Evolutionary conservation across 345 rosid genomes (phyloP).

Genomic region (Citrus maxima): DNA sequence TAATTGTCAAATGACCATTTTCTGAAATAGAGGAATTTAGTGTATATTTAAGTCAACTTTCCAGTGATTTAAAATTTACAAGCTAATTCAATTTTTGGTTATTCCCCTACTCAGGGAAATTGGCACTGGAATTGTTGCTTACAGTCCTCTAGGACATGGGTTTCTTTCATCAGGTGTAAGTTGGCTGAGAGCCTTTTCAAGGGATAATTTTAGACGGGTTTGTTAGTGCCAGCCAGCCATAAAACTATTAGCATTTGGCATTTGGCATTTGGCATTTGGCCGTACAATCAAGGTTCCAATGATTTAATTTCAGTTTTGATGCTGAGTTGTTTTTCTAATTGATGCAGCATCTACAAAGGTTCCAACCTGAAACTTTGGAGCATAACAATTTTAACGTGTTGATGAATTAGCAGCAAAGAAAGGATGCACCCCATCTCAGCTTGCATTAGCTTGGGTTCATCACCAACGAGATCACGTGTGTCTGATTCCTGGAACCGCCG

Average conservation of each 20-base stretch:
- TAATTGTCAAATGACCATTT: no score
- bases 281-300: not conserved
- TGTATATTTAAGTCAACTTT: no score
- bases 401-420: slow-evolving; percentile 43
- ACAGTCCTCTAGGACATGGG: slow-evolving; percentile 62
- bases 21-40: no score
- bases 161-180: slow-evolving; percentile 57
- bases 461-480: slow-evolving; percentile 58
- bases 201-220: slow-evolving; percentile 45
- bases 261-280: not conserved
- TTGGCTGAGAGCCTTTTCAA: slow-evolving; percentile 28
- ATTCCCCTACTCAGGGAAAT: slow-evolving; percentile 40
- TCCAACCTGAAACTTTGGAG: slow-evolving; percentile 54
- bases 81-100: no score
- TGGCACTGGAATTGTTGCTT: slow-evolving; percentile 65
- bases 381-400: slow-evolving; percentile 43
- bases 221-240: not conserved
- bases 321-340: not conserved
- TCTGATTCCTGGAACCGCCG: slow-evolving; percentile 60
- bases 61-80: not conserved
- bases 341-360: slow-evolving; percentile 49
- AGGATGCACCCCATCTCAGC: slow-evolving; percentile 56
- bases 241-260: not conserved
- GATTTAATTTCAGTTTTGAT: not conserved
- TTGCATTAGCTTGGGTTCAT: slow-evolving; percentile 70